A percentile compares a stretch with the other conserved stretches of the same genome.
Conservation (phyloP, 306 rosid species). For the Abrus pulchellus region DNA sequence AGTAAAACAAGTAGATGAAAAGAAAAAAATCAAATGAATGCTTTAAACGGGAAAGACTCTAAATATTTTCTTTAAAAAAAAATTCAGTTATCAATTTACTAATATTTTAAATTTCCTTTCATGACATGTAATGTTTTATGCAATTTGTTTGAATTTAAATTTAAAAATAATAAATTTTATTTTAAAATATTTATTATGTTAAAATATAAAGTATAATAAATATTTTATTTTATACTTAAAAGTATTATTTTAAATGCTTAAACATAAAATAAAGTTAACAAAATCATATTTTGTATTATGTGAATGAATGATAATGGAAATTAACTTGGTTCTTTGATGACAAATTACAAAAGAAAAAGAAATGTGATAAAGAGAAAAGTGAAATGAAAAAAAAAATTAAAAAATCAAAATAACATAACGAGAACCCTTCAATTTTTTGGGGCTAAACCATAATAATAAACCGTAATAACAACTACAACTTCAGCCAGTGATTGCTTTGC, state of each 20-base stretch:
- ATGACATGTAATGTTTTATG: background rate
- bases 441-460: slow-evolving; percentile 22
- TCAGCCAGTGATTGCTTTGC: slow-evolving; percentile 70
- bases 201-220: no score
- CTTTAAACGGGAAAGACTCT: no score
- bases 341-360: slow-evolving; percentile 5
- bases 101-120: background rate
- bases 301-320: background rate
- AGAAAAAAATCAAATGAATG: no score
- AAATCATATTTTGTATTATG: no score
- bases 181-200: no score
- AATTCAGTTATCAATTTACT: background rate
- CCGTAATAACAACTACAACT: slow-evolving; percentile 51
- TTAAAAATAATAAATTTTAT: no score
- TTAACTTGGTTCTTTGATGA: background rate
- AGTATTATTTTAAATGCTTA: no score
- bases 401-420: slow-evolving; percentile 27
- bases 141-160: no score
- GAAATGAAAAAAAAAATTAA: slow-evolving; percentile 11
- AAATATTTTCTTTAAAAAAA: background rate
- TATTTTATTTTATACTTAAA: no score
- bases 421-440: background rate
- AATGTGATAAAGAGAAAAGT: slow-evolving; percentile 14
- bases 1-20: no score
- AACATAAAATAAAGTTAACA: no score